phyloP scores from a whole-genome alignment of 73 alveolate genomes.

The Paramecium octaurelia region DNA sequence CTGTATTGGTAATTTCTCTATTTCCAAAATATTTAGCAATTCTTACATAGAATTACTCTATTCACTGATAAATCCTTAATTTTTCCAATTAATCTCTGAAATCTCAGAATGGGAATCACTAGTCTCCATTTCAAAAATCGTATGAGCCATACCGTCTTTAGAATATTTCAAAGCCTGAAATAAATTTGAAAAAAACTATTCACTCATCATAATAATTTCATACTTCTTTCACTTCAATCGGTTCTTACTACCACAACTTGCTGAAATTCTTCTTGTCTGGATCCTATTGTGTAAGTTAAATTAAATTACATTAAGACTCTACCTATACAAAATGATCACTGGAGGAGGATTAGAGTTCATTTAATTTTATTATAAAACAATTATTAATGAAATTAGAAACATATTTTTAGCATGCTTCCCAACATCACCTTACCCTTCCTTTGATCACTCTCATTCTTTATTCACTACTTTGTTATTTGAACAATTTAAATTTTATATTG shows the following conservation, averaged over 20 bases:
- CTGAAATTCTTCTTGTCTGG: not conserved
- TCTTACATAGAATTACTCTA: not conserved
- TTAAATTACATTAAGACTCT: not conserved
- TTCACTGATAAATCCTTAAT: not conserved
- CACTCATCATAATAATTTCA: not conserved
- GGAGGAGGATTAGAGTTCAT: slow-evolving; percentile 34
- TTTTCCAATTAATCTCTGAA: not conserved
- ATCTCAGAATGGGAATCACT: not conserved
- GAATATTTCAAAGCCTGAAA: not conserved
- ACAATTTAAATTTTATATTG: not conserved
- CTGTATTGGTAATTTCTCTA: not conserved
- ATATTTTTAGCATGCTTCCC: no score
- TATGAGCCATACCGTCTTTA: not conserved
- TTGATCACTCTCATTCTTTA: no score
- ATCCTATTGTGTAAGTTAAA: not conserved
- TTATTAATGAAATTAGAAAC: not conserved
- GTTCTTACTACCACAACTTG: slow-evolving; percentile 7
- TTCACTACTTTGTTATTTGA: not conserved
- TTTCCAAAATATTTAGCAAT: not conserved
- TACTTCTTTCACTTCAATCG: slow-evolving; percentile 33
- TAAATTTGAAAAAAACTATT: slow-evolving; percentile 18
- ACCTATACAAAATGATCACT: not conserved
- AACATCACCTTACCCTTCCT: not conserved
- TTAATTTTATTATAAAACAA: not conserved
- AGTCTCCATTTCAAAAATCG: not conserved